Percentiles rank a stretch among this genome's conserved stretches.
Evolutionary conservation across 352 stramenopile species (phyloP).

Genomic region (Phytophthora idaei): DNA sequence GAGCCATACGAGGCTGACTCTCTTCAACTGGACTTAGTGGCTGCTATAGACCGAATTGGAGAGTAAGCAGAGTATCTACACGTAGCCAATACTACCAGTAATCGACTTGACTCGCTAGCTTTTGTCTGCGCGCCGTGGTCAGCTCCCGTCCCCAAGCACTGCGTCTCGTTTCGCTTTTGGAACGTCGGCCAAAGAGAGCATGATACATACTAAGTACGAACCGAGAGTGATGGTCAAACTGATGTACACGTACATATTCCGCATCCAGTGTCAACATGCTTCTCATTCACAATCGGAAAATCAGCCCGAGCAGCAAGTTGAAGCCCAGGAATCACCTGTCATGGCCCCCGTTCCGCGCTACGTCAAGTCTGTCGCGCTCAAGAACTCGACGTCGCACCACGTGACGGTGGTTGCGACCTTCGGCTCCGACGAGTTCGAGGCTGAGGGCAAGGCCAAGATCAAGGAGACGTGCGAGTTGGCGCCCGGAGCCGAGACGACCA

Average conservation of each 20-base stretch:
- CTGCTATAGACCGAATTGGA: not conserved
- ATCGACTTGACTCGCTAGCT: not conserved
- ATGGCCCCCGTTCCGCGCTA: conserved; percentile 69
- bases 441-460: conserved; percentile 72
- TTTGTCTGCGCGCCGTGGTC: conserved; percentile 7
- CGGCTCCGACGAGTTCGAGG: conserved; percentile 72
- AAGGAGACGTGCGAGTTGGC: conserved; percentile 56
- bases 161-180: conserved; percentile 15
- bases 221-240: conserved; percentile 17
- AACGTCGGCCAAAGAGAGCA: conserved; percentile 9
- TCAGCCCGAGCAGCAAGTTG: conserved; percentile 26
- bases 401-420: conserved; percentile 71
- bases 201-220: conserved; percentile 25
- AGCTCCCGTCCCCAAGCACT: conserved; percentile 1
- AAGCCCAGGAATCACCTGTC: conserved; percentile 16
- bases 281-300: conserved; percentile 17
- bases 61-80: conserved; percentile 14
- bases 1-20: conserved; percentile 26
- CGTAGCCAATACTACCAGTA: conserved; percentile 8
- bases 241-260: conserved; percentile 25
- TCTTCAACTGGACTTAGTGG: conserved; percentile 3
- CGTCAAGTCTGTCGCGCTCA: conserved; percentile 74
- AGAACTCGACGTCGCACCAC: conserved; percentile 62
- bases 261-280: conserved; percentile 11
- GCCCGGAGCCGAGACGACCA: conserved; percentile 37